Conservation (phyloP, 1,139 yeast genomes). For the Eremothecium cymbalariae region DNA sequence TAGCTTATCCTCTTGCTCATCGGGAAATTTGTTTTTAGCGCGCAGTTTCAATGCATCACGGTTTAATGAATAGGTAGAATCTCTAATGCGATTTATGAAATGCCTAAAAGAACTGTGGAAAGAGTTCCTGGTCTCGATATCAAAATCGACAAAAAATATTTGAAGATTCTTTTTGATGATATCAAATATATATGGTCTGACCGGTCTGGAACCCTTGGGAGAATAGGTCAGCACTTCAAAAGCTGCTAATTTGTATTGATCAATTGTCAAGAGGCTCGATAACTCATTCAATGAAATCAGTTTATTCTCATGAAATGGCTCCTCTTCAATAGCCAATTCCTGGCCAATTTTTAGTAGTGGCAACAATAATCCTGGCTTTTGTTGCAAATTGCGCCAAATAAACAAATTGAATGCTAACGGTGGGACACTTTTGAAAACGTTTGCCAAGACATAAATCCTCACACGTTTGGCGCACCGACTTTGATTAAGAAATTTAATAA, state of each 20-base stretch:
- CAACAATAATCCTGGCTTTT: constrained; percentile 34
- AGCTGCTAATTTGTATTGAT: constrained; percentile 47
- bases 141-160: constrained; percentile 50
- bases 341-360: constrained; percentile 59
- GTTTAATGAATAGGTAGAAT: constrained; percentile 50
- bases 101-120: constrained; percentile 52
- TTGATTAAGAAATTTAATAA: constrained; percentile 32
- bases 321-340: constrained; percentile 45
- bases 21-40: constrained; percentile 33
- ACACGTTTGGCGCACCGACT: constrained; percentile 40
- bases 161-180: constrained; percentile 40
- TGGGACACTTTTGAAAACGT: constrained; percentile 44
- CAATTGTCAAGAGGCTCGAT: constrained; percentile 38
- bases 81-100: constrained; percentile 56
- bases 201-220: constrained; percentile 51
- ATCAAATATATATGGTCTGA: constrained; percentile 40
- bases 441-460: constrained; percentile 54
- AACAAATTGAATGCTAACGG: constrained; percentile 38
- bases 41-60: constrained; percentile 41
- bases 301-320: constrained; percentile 40
- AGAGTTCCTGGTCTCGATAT: constrained; percentile 60
- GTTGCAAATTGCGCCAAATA: constrained; percentile 25
- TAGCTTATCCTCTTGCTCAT: constrained; percentile 31
- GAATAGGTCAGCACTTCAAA: constrained; percentile 55
- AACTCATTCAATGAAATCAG: constrained; percentile 35